Conservation (phyloP, 768 basidiomycete species). For the Phlegmacium glaucopus region DNA sequence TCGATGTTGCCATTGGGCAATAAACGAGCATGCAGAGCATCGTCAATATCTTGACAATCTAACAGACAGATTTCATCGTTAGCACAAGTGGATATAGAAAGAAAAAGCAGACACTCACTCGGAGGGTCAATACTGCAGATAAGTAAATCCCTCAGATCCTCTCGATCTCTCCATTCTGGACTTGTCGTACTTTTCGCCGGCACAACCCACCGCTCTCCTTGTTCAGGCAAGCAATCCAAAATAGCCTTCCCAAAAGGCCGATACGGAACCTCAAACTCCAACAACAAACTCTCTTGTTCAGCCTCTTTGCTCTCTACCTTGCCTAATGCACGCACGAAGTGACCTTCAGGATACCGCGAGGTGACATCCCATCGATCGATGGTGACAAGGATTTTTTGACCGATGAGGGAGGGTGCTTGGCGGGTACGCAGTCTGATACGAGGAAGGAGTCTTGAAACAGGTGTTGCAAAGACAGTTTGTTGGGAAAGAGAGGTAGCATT, state of each 20-base stretch:
- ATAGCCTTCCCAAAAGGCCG: constrained; percentile 96
- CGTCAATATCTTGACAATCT: constrained; percentile 99
- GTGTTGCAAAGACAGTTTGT: constrained; percentile 93
- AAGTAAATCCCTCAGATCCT: constrained; percentile 80
- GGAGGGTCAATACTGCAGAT: constrained; percentile 98
- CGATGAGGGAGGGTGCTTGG: constrained; percentile 83
- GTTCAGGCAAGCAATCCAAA: constrained; percentile 80
- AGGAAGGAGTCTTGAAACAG: constrained; percentile 86
- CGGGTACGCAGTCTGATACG: constrained; percentile 93
- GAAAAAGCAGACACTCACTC: constrained; percentile 38
- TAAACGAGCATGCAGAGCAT: constrained; percentile 86
- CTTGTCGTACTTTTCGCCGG: constrained; percentile 58
- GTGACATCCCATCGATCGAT: constrained; percentile 90
- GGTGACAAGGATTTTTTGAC: constrained; percentile 94
- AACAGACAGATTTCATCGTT: not conserved
- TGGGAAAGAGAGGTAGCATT: constrained; percentile 76
- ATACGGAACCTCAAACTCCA: constrained; percentile 96
- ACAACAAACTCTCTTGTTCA: constrained; percentile 87
- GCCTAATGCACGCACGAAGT: constrained; percentile 91
- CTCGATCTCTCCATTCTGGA: constrained; percentile 72
- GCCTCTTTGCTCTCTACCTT: constrained; percentile 93
- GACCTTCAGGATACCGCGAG: constrained; percentile 93
- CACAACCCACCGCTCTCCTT: constrained; percentile 93
- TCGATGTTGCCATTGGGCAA: constrained; percentile 94
- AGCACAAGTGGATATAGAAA: not conserved